Evolutionary conservation across 768 basidiomycete species (phyloP).

Genomic region (Phanerodontia chrysosporium): DNA sequence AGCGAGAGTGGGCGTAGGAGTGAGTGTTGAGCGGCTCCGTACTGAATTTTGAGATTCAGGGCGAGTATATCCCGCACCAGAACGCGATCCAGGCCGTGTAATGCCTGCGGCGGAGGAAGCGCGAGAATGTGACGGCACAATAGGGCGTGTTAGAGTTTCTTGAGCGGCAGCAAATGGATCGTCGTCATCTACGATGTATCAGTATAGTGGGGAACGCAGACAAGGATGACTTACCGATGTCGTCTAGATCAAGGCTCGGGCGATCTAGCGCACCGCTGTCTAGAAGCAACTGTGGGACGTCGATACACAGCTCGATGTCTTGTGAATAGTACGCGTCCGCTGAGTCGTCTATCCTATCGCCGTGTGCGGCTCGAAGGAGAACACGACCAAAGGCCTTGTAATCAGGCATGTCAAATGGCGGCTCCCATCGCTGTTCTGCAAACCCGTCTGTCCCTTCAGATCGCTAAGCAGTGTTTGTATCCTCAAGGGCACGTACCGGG

Average conservation of each 20-base stretch:
- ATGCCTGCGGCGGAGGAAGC: neutral
- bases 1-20: neutral
- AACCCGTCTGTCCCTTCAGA: neutral
- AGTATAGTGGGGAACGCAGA: neutral
- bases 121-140: neutral
- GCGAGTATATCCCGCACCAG: neutral
- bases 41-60: neutral
- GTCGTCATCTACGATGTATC: neutral
- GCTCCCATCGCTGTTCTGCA: constrained; percentile 40
- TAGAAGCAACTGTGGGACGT: constrained; percentile 7
- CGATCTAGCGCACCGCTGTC: constrained; percentile 11
- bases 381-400: constrained; percentile 38
- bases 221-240: neutral
- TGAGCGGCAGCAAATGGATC: neutral
- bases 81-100: neutral
- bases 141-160: too few species aligned
- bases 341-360: constrained; percentile 31
- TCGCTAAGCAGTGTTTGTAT: too few species aligned
- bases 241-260: neutral
- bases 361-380: constrained; percentile 34
- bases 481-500: constrained; percentile 35
- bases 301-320: constrained; percentile 16
- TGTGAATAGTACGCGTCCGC: constrained; percentile 21
- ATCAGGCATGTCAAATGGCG: constrained; percentile 46
- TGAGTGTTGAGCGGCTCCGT: neutral